phyloP scores from a whole-genome alignment of 176 grass and related monocot genomes.

The Echinochloa phyllopogon region DNA sequence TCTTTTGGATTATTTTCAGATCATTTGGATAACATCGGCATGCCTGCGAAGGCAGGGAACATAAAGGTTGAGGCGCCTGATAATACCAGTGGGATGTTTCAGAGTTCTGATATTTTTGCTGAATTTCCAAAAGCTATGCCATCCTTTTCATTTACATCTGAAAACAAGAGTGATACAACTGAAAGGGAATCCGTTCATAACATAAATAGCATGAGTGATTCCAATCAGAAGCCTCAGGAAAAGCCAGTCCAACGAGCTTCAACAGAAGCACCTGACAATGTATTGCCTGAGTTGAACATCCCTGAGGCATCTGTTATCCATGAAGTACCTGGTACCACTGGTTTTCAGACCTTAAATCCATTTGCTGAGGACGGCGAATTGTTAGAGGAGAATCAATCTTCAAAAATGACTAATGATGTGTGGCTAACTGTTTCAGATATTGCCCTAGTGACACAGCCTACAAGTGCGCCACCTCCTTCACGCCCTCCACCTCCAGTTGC shows the following conservation, averaged over 20 bases:
- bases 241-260: slow-evolving; percentile 42
- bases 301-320: slow-evolving; percentile 40
- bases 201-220: slow-evolving; percentile 31
- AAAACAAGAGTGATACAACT: slow-evolving; percentile 38
- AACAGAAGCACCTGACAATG: slow-evolving; percentile 46
- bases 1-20: slow-evolving; percentile 62
- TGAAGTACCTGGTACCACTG: slow-evolving; percentile 20
- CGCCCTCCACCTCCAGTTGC: slow-evolving; percentile 62
- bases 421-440: slow-evolving; percentile 82
- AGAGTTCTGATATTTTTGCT: slow-evolving; percentile 53
- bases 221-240: slow-evolving; percentile 38
- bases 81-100: slow-evolving; percentile 46
- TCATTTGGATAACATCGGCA: slow-evolving; percentile 42
- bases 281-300: slow-evolving; percentile 31
- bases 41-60: slow-evolving; percentile 33
- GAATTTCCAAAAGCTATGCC: slow-evolving; percentile 36
- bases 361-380: slow-evolving; percentile 47
- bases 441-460: slow-evolving; percentile 72
- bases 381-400: slow-evolving; percentile 46
- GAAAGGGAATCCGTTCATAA: slow-evolving; percentile 35
- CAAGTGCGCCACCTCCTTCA: slow-evolving; percentile 72
- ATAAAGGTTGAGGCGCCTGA: slow-evolving; percentile 45
- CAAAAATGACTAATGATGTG: slow-evolving; percentile 45
- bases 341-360: slow-evolving; percentile 41
- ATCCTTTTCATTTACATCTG: slow-evolving; percentile 47